Base-by-base conservation (phyloP, 495 filamentous ascomycete species). In the Aspergillus kassunensis region DNA sequence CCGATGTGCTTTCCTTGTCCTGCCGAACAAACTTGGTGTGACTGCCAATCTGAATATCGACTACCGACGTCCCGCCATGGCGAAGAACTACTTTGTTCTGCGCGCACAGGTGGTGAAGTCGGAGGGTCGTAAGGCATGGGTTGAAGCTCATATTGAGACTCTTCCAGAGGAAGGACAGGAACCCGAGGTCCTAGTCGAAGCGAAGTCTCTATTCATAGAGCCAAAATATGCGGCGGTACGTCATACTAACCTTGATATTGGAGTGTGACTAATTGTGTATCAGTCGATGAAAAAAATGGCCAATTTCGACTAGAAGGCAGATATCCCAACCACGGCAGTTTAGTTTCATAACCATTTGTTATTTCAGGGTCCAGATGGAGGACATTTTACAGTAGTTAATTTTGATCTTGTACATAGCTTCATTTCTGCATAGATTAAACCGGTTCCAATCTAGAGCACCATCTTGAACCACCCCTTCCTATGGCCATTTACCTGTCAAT, bases 91-190 rank as follows among this genome's bases (percentile, higher is more conserved):
- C 62, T 73, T 91, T 36, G 89, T 93, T 20, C 68, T 98, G 39
- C 80, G 80, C 47, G 95, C 90, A 16, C 81, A 82, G 60, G 96
- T 90, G 15, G 81, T 82, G 18, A 95, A 88, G 74, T 88, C 90
- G 8, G 92, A 97, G 64, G 95, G 93, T 6, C 79, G 93, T 54
- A 98, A 98, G 69, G 93, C 91, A 18, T 98, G 92, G 92, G 91
- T 97, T 6, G 85, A 90, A 69, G 95, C 89, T 18, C 81, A 82
- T 56, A 87, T 98, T 58, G 92, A 96, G 78, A 87, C 89, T 19
- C 75, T 97, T 11, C 81, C 82, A 31, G 75, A 71, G 42, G 78
- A 78, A 33, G 81, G 80, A 15, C 72, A 83, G 61, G 78, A 78
- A 33, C 83, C 87, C 9, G 62, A 79, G 10, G 79, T 91, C 20